phyloP scores from a whole-genome alignment of 2,329 filamentous ascomycete species.

The Annulohypoxylon truncatum region DNA sequence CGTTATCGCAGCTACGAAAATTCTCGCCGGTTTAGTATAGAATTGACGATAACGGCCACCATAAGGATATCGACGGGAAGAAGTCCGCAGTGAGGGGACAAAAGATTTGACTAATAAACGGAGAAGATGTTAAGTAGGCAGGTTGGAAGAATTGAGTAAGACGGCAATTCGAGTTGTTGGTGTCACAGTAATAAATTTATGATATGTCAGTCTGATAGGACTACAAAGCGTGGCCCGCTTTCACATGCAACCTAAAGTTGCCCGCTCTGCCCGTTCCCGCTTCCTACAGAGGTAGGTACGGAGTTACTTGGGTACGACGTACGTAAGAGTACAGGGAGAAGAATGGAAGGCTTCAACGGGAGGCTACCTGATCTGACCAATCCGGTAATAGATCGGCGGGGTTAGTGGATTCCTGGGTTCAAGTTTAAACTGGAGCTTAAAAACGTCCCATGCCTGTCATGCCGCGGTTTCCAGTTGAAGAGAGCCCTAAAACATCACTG shows the following conservation, averaged over 20 bases:
- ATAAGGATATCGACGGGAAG: neutral
- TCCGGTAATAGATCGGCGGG: slow-evolving; percentile 15
- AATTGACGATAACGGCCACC: neutral
- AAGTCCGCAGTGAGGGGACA: neutral
- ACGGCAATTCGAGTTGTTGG: slow-evolving; percentile 12
- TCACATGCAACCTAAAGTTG: slow-evolving; percentile 39
- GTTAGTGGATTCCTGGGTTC: slow-evolving; percentile 3
- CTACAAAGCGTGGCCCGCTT: slow-evolving; percentile 32
- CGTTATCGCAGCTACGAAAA: slow-evolving; percentile 7
- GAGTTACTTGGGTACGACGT: slow-evolving; percentile 10
- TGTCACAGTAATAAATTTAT: slow-evolving; percentile 30
- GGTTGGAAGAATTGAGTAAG: slow-evolving; percentile 22
- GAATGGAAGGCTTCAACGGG: slow-evolving; percentile 1
- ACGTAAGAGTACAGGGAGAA: neutral
- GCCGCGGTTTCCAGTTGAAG: slow-evolving; percentile 3
- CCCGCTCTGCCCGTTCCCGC: neutral
- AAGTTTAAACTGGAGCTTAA: neutral
- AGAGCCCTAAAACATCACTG: slow-evolving; percentile 13
- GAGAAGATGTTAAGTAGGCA: neutral
- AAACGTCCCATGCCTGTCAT: slow-evolving; percentile 7
- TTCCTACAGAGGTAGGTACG: slow-evolving; percentile 5
- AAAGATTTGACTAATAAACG: neutral
- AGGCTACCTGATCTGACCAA: slow-evolving; percentile 16
- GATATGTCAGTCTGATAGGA: neutral
- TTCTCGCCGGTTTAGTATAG: neutral